These are phyloP conservation scores for Blastocystis sp. DNA, from an alignment of 352 stramenopile genomes.

Conservation along the genomic window DNA sequence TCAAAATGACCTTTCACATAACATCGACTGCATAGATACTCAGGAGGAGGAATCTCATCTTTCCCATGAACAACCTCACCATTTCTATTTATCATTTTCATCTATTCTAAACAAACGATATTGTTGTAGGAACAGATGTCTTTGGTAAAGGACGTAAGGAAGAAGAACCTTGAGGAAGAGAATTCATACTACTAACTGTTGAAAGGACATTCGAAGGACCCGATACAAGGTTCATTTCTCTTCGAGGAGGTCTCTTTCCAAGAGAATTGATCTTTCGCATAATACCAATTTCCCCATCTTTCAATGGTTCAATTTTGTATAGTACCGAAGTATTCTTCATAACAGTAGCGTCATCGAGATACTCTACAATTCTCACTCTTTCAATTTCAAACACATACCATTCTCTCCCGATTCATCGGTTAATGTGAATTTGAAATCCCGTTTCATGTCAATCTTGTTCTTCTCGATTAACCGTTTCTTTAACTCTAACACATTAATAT, in stretches of 20 bases:
- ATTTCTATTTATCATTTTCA: background rate
- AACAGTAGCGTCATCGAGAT: constrained; percentile 2
- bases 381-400: background rate
- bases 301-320: constrained; percentile 11
- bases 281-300: constrained; percentile 3
- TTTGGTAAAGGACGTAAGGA: background rate
- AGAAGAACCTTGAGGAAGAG: background rate
- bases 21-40: constrained; percentile 27
- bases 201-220: background rate
- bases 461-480: constrained; percentile 42
- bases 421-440: constrained; percentile 33
- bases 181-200: background rate
- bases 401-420: background rate
- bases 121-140: background rate
- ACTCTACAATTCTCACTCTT: background rate
- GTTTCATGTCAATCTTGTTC: constrained; percentile 25
- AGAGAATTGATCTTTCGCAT: background rate
- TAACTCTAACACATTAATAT: constrained; percentile 9
- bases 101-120: background rate
- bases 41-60: constrained; percentile 27
- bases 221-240: background rate
- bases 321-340: constrained; percentile 44
- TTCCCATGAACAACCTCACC: background rate
- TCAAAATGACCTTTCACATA: constrained; percentile 37
- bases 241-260: background rate